phyloP scores from a whole-genome alignment of 495 filamentous ascomycete species.

The Aspergillus wentii region DNA sequence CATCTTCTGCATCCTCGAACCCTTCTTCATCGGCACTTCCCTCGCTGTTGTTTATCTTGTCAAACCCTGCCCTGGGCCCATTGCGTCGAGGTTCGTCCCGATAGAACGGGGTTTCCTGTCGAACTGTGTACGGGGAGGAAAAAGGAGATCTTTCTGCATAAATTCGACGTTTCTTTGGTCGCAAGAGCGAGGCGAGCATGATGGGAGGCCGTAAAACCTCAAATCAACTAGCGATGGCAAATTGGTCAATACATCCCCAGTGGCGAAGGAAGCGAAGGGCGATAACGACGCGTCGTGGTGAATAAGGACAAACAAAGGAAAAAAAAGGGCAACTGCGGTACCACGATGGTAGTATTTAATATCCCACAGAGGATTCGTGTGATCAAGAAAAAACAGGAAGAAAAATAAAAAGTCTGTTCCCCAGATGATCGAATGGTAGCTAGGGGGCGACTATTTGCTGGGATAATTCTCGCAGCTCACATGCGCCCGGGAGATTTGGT shows the following conservation, averaged over 20 bases:
- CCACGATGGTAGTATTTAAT: too few species aligned
- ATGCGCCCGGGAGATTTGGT: conserved; percentile 11
- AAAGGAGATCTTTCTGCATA: conserved; percentile 44
- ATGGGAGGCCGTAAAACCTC: too few species aligned
- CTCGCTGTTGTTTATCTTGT: conserved; percentile 26
- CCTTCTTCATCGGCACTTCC: conserved; percentile 32
- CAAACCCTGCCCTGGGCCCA: conserved; percentile 23
- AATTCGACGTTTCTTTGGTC: conserved; percentile 32
- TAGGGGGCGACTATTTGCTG: conserved; percentile 14
- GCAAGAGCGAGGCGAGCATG: conserved; percentile 46
- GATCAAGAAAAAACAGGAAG: too few species aligned
- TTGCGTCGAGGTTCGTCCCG: conserved; percentile 7
- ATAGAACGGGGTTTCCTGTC: conserved; percentile 28
- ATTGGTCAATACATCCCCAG: too few species aligned
- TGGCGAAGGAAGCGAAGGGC: too few species aligned
- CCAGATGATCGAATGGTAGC: too few species aligned
- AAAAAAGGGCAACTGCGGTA: too few species aligned
- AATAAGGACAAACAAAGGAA: too few species aligned
- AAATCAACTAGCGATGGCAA: too few species aligned
- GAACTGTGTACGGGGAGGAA: conserved; percentile 37
- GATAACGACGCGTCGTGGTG: too few species aligned
- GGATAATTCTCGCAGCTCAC: conserved; percentile 14
- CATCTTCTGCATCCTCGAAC: conserved; percentile 40
- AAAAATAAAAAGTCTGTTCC: too few species aligned
- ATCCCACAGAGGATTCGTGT: too few species aligned